phyloP scores from a whole-genome alignment of 1,284 basidiomycete genomes.

The Moesziomyces globuligerus region DNA sequence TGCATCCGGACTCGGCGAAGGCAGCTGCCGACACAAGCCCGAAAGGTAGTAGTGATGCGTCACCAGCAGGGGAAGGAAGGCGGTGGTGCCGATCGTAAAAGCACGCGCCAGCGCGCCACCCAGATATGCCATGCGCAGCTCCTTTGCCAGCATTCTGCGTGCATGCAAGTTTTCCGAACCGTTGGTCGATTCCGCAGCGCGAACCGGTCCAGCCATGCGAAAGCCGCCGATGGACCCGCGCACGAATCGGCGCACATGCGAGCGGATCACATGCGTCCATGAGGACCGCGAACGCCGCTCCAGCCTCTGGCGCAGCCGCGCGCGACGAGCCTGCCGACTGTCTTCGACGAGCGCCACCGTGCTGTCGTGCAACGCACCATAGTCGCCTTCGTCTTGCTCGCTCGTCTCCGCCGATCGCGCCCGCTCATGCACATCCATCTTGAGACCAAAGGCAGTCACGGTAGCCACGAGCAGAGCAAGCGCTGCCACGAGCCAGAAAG shows the following conservation, averaged over 20 bases:
- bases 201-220: slow-evolving; percentile 17
- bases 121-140: slow-evolving; percentile 51
- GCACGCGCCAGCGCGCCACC: slow-evolving; percentile 51
- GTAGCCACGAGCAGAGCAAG: slow-evolving; percentile 27
- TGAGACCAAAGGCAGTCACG: slow-evolving; percentile 25
- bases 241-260: slow-evolving; percentile 11
- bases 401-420: neutral
- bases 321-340: slow-evolving; percentile 28
- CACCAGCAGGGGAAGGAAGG: slow-evolving; percentile 56
- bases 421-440: neutral
- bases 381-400: slow-evolving; percentile 11
- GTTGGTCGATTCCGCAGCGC: neutral
- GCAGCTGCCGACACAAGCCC: slow-evolving; percentile 37
- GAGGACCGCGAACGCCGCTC: slow-evolving; percentile 13
- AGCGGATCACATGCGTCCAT: slow-evolving; percentile 19
- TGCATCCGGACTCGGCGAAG: slow-evolving; percentile 34
- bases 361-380: slow-evolving; percentile 37
- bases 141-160: slow-evolving; percentile 14
- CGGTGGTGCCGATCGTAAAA: slow-evolving; percentile 55
- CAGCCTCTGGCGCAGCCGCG: slow-evolving; percentile 26
- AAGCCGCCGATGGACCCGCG: slow-evolving; percentile 31
- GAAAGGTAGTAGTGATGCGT: slow-evolving; percentile 54
- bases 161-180: slow-evolving; percentile 2
- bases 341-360: slow-evolving; percentile 27
- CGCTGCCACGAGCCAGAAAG: slow-evolving; percentile 46